Evolutionary conservation across 129 eudicot species (phyloP).

Genomic region (Kitagawia praeruptora): DNA sequence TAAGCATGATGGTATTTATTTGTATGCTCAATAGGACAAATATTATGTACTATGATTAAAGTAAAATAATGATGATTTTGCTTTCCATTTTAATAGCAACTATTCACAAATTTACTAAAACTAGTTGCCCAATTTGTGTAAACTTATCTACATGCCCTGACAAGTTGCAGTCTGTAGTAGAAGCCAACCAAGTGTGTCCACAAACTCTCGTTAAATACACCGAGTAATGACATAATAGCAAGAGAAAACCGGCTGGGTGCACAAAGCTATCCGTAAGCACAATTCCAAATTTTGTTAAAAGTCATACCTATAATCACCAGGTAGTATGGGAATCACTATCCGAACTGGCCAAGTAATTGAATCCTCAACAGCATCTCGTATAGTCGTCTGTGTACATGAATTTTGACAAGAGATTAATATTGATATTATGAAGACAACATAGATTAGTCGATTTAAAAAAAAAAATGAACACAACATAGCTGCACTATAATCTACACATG

Average conservation of each 20-base stretch:
- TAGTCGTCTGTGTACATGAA: conserved; percentile 50
- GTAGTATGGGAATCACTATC: conserved; percentile 81
- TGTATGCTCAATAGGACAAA: not conserved
- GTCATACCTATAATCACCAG: conserved; percentile 88
- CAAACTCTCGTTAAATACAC: not conserved
- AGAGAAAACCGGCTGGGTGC: not conserved
- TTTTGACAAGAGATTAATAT: not conserved
- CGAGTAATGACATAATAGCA: not conserved
- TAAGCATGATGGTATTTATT: not conserved
- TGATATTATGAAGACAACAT: not conserved
- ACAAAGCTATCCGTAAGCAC: not conserved
- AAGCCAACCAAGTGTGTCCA: not conserved
- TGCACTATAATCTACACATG: too few species aligned
- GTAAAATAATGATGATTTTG: not conserved
- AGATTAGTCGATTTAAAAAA: not conserved
- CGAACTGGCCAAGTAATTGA: conserved; percentile 97
- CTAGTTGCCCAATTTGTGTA: not conserved
- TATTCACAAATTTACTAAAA: not conserved
- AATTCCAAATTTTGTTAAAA: not conserved
- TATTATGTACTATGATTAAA: not conserved
- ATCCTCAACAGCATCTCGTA: conserved; percentile 91
- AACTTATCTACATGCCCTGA: not conserved
- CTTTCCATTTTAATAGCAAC: not conserved
- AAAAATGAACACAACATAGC: not conserved
- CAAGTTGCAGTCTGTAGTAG: not conserved